Evolutionary conservation across 2,329 filamentous ascomycete genomes (phyloP), one percentile per base, ranked within the genome.

Genomic region (Ambrosiella cleistominuta): DNA sequence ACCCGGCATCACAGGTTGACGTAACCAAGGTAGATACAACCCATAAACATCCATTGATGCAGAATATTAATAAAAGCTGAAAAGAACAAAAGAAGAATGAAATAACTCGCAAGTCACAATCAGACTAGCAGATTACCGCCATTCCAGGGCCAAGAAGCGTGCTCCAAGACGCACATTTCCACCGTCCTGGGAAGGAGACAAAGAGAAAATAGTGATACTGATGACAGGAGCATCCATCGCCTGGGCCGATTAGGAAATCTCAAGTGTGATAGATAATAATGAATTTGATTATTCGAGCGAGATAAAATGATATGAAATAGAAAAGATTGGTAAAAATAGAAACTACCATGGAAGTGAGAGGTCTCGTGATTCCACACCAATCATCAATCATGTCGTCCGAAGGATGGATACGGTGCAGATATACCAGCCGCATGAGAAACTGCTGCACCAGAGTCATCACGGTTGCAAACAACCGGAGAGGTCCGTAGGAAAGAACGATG

Each of bases 321-420:
- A 51, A 35, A 19, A 51, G 19, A 54, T 37, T 54, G 17, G 45
- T 60, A 60, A 45, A 51, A 53, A 57, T 47, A 59, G 36, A 52
- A 27, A 52, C 45, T 2, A 37, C 40, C 45, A 51, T 7, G 13
- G 38, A 44, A 49, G 40, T 7, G 49, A 36, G 12, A 39, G 56
- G 35, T 47, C 27, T 3, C 27, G 27, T 5, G 27, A 27, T 27
- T 27, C 27, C 19, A 19, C 19, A 27, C 2, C 27, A 27, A 27
- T 27, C 27, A 27, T 27, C 27, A 27, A 27, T 27, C 27, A 3
- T 27, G 3, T 27, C 4, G 27, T 27, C 27, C 27, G 27, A 27
- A 27, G 27, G 3, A 27, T 27, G 27, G 27, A 27, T 27, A 27
- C 27, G 27, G 27, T 5, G 27, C 27, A 27, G 27, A 5, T 27